These are phyloP conservation scores for Xylaria cubensis DNA, from an alignment of 495 filamentous ascomycete species.

Conservation along the genomic window DNA sequence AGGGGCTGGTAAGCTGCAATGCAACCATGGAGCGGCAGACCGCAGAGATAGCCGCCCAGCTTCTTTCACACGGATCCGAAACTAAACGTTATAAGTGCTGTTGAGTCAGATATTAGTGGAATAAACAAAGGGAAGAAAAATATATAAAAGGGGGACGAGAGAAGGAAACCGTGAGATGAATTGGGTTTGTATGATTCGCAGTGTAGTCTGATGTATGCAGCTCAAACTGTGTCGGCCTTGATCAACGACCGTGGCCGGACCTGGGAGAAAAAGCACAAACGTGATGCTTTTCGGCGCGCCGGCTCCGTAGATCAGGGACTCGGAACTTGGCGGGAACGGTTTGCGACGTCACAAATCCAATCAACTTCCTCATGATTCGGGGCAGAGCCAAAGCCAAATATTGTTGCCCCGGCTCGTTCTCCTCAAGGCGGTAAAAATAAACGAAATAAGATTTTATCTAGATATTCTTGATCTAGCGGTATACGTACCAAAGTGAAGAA, in stretches of 20 bases:
- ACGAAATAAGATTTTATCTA: neutral
- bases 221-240: conserved; percentile 21
- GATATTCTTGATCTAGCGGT: neutral
- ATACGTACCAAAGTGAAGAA: neutral
- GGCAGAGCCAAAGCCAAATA: conserved; percentile 12
- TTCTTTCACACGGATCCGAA: conserved; percentile 19
- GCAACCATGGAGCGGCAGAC: conserved; percentile 8
- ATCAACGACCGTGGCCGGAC: conserved; percentile 30
- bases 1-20: conserved; percentile 4
- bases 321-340: conserved; percentile 36
- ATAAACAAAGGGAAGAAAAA: neutral
- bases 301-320: conserved; percentile 43
- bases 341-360: conserved; percentile 35
- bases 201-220: conserved; percentile 14
- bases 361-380: conserved; percentile 10
- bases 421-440: neutral
- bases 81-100: conserved; percentile 2
- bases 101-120: conserved; percentile 14
- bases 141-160: neutral
- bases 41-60: conserved; percentile 10
- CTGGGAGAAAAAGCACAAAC: conserved; percentile 24
- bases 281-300: conserved; percentile 25
- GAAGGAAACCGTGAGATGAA: neutral
- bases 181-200: conserved; percentile 15
- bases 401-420: conserved; percentile 24